Evolutionary conservation across 2,329 filamentous ascomycete genomes (phyloP).

Genomic region (Cordyceps sp.): DNA sequence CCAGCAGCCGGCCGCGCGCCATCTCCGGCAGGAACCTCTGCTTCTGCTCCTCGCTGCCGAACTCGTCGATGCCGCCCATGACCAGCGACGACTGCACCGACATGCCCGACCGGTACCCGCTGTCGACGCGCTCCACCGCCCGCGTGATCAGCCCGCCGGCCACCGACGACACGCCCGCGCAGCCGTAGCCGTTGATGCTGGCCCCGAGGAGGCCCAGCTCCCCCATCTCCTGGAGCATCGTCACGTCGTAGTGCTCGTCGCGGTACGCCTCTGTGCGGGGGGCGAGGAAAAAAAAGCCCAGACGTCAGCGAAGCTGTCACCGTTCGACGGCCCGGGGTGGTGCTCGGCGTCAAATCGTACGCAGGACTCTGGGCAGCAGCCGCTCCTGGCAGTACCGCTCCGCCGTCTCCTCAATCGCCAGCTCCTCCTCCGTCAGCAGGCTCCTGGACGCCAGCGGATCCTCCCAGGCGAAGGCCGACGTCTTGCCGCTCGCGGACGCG

Average conservation of each 20-base stretch:
- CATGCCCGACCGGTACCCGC: constrained; percentile 83
- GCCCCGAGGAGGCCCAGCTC: constrained; percentile 78
- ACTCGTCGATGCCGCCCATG: constrained; percentile 84
- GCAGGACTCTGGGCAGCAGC: constrained; percentile 68
- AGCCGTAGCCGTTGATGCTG: constrained; percentile 74
- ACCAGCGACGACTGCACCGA: constrained; percentile 85
- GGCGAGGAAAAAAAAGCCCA: too few relatives aligned
- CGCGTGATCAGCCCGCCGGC: constrained; percentile 81
- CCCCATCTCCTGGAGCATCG: constrained; percentile 83
- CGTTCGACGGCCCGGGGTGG: not conserved
- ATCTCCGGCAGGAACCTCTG: constrained; percentile 66
- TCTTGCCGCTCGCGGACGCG: constrained; percentile 14
- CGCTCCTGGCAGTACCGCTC: constrained; percentile 89
- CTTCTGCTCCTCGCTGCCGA: constrained; percentile 75
- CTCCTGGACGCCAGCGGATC: constrained; percentile 65
- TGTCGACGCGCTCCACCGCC: constrained; percentile 81
- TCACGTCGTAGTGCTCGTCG: constrained; percentile 71
- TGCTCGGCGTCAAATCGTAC: constrained; percentile 29
- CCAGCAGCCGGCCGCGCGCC: constrained; percentile 67
- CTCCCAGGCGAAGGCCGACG: constrained; percentile 63
- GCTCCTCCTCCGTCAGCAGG: constrained; percentile 76
- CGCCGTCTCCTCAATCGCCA: constrained; percentile 78
- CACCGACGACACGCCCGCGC: constrained; percentile 74
- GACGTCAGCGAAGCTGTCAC: not conserved
- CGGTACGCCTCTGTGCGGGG: constrained; percentile 75